phyloP scores from a whole-genome alignment of 768 basidiomycete genomes.

The Hysterangium stoloniferum region DNA sequence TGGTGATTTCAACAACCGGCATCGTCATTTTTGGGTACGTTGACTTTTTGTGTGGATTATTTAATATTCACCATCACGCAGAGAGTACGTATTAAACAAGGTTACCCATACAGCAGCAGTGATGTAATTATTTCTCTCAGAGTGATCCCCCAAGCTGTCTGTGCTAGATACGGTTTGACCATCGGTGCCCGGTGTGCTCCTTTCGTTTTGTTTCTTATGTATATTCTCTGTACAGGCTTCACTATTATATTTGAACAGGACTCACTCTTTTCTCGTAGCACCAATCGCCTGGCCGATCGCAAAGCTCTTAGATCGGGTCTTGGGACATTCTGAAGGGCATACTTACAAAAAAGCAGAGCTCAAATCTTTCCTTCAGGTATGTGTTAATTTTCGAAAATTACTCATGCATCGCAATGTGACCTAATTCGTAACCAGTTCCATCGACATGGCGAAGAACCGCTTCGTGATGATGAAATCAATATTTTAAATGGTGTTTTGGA shows the following conservation, averaged over 20 bases:
- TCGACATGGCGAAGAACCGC: conserved; percentile 61
- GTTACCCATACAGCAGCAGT: conserved; percentile 12
- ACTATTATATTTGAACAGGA: background rate
- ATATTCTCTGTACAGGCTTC: conserved; percentile 37
- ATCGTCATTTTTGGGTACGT: conserved; percentile 81
- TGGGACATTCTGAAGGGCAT: conserved; percentile 61
- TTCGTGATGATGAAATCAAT: conserved; percentile 74
- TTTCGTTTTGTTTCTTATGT: conserved; percentile 69
- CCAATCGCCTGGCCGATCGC: conserved; percentile 71
- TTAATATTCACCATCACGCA: conserved; percentile 26
- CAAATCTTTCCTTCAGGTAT: conserved; percentile 55
- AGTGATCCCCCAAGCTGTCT: conserved; percentile 67
- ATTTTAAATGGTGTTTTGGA: conserved; percentile 56
- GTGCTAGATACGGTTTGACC: conserved; percentile 67
- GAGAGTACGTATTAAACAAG: conserved; percentile 27
- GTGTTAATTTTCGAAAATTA: background rate
- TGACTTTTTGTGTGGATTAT: conserved; percentile 27
- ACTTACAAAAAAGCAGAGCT: conserved; percentile 78
- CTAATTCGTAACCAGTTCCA: conserved; percentile 44
- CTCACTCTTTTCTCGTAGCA: conserved; percentile 29
- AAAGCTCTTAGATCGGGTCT: conserved; percentile 68
- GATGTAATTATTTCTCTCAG: conserved; percentile 34
- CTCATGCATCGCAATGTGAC: background rate
- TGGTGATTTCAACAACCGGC: conserved; percentile 69
- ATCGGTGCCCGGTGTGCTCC: conserved; percentile 77